Percentiles rank a stretch among this genome's conserved stretches.
Conservation (phyloP, 2,329 filamentous ascomycete genomes). For the Claviceps capensis region DNA sequence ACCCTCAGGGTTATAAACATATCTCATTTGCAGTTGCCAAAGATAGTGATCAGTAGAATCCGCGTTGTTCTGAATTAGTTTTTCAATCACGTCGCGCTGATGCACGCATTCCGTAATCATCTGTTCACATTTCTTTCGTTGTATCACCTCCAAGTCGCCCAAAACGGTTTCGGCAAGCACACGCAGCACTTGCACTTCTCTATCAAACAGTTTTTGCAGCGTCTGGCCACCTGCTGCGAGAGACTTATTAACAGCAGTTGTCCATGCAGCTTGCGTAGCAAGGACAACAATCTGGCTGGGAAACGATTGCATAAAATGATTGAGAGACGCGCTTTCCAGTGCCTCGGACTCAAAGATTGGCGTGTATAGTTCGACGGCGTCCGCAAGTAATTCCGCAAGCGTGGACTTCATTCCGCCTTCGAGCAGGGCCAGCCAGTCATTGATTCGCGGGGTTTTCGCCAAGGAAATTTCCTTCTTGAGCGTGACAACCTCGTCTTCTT, state of each 20-base stretch:
- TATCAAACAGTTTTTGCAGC: conserved; percentile 59
- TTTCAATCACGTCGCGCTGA: conserved; percentile 86
- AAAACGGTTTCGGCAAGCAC: conserved; percentile 81
- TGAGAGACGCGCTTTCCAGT: conserved; percentile 58
- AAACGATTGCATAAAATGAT: conserved; percentile 68
- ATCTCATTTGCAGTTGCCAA: conserved; percentile 96
- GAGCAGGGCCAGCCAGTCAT: conserved; percentile 92
- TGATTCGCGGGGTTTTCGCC: conserved; percentile 88
- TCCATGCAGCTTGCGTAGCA: conserved; percentile 89
- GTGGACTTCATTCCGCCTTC: conserved; percentile 91
- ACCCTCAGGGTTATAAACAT: conserved; percentile 73
- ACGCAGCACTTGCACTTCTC: conserved; percentile 72
- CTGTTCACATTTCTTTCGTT: conserved; percentile 94
- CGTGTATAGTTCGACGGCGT: conserved; percentile 72
- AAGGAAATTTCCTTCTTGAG: conserved; percentile 87
- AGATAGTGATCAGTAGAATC: conserved; percentile 66
- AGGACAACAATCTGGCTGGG: conserved; percentile 94
- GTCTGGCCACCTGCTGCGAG: conserved; percentile 57
- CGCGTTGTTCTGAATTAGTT: conserved; percentile 64
- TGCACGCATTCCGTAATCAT: conserved; percentile 98
- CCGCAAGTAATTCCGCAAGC: conserved; percentile 75
- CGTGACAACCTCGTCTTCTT: conserved; percentile 79
- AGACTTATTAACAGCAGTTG: conserved; percentile 67
- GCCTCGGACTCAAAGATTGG: conserved; percentile 59
- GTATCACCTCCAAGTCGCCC: conserved; percentile 73